These are phyloP conservation scores for Isoetes taiwanensis DNA, from an alignment of 75 land plant species.

Conservation along the genomic window DNA sequence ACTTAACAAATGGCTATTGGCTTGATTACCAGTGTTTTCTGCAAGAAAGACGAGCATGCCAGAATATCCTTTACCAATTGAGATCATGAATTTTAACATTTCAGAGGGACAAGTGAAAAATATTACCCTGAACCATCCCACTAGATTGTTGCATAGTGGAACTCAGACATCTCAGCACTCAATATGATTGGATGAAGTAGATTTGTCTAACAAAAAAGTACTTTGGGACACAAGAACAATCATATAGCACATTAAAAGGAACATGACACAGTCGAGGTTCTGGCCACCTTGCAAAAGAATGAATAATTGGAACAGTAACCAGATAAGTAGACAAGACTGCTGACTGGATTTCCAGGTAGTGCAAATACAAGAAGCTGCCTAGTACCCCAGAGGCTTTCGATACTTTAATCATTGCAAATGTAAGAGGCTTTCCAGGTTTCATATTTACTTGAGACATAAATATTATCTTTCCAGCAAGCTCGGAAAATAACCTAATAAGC, in stretches of 20 bases:
- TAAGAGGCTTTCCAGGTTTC: conserved; percentile 94
- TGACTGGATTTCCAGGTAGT: conserved; percentile 95
- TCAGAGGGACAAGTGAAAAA: too few species aligned
- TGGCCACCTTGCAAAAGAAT: conserved; percentile 57
- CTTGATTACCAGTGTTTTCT: conserved; percentile 78
- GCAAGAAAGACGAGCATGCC: conserved; percentile 59
- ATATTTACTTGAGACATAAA: conserved; percentile 81
- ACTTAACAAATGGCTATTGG: conserved; percentile 79
- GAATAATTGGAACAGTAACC: conserved; percentile 71
- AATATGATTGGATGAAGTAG: conserved; percentile 37
- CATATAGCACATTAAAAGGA: too few species aligned
- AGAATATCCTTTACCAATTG: too few species aligned
- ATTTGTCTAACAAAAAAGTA: too few species aligned
- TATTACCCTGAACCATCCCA: conserved; percentile 71
- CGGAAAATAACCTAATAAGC: too few species aligned
- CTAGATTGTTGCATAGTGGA: conserved; percentile 51
- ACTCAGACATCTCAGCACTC: conserved; percentile 59
- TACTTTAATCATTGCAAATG: conserved; percentile 64
- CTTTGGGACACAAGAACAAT: too few species aligned
- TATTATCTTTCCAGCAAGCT: too few species aligned
- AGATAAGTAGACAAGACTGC: conserved; percentile 84
- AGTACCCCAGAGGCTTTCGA: conserved; percentile 5
- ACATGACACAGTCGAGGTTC: too few species aligned
- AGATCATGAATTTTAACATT: too few species aligned
- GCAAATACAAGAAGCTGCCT: conserved; percentile 72